These are phyloP conservation scores for Linnemannia schmuckeri DNA, from an alignment of 192 early-diverging fungal genomes.

Conservation along the genomic window DNA sequence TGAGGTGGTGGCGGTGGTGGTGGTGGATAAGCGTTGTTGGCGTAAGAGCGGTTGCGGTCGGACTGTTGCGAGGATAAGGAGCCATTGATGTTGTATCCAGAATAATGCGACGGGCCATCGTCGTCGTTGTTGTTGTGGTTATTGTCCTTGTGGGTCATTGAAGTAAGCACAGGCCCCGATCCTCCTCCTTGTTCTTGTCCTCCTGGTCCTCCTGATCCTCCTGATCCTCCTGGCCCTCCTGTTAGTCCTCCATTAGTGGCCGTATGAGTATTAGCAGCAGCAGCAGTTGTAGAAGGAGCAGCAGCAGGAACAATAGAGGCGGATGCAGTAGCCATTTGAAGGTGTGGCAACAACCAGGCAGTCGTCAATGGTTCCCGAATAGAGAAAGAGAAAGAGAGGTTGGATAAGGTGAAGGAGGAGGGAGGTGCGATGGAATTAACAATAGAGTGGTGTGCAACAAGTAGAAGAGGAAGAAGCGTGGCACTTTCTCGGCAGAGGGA, in stretches of 20 bases:
- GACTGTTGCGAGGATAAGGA: not conserved
- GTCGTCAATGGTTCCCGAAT: not conserved
- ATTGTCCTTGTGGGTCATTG: not conserved
- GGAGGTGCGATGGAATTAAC: not conserved
- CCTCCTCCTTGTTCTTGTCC: not conserved
- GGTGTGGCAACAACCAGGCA: not conserved
- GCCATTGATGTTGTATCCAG: not conserved
- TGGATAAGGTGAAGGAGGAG: not conserved
- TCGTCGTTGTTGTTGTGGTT: not conserved
- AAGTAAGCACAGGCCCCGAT: not conserved
- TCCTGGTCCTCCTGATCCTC: not conserved
- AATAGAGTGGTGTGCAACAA: too few species aligned
- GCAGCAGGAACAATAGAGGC: slow-evolving; percentile 1
- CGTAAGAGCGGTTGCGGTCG: not conserved
- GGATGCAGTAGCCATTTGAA: slow-evolving; percentile 6
- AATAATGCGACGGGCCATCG: not conserved
- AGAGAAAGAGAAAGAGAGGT: not conserved
- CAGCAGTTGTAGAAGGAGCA: not conserved
- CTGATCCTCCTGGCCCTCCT: not conserved
- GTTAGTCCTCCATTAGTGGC: too few species aligned
- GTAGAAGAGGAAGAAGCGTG: not conserved
- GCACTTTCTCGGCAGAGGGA: not conserved
- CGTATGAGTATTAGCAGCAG: not conserved
- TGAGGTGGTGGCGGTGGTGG: too few species aligned
- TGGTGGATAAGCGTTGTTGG: too few species aligned